These are phyloP conservation scores for Persicaria maculosa DNA, from an alignment of 148 eudicot genomes.

Conservation along the genomic window DNA sequence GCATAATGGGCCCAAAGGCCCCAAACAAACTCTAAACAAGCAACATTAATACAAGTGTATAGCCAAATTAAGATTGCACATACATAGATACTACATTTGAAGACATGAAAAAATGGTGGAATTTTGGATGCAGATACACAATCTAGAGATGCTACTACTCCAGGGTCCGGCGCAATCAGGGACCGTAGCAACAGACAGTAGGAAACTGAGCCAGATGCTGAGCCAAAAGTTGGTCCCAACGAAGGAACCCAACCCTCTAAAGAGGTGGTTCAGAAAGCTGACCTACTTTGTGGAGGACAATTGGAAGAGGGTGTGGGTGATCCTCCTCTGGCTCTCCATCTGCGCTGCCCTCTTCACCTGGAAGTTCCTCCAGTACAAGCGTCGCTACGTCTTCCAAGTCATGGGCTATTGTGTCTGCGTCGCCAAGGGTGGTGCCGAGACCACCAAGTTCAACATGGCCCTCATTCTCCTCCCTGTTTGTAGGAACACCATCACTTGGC, in stretches of 20 bases:
- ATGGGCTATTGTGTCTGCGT: constrained; percentile 46
- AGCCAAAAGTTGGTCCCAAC: constrained; percentile 41
- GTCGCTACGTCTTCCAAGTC: constrained; percentile 34
- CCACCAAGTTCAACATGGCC: constrained; percentile 51
- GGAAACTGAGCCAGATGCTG: constrained; percentile 25
- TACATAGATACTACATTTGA: too few species aligned
- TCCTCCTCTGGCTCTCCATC: constrained; percentile 37
- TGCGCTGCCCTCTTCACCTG: constrained; percentile 31
- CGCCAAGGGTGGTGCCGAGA: constrained; percentile 54
- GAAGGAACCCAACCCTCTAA: constrained; percentile 38
- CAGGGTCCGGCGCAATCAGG: constrained; percentile 37
- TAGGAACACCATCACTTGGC: constrained; percentile 48
- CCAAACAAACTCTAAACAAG: too few species aligned
- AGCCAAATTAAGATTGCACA: too few species aligned
- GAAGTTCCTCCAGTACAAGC: constrained; percentile 38
- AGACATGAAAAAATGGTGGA: too few species aligned
- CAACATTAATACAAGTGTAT: too few species aligned
- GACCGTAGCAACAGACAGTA: constrained; percentile 29
- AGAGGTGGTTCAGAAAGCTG: constrained; percentile 17
- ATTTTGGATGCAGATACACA: constrained; percentile 24
- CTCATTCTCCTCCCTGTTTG: constrained; percentile 48
- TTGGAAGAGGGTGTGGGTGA: constrained; percentile 49
- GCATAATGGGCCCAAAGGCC: too few species aligned
- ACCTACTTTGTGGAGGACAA: constrained; percentile 14
- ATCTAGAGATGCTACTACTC: constrained; percentile 41